Evolutionary conservation across 345 rosid genomes (phyloP), one percentile per base, ranked within the genome.

Genomic region (Populus davidiana): DNA sequence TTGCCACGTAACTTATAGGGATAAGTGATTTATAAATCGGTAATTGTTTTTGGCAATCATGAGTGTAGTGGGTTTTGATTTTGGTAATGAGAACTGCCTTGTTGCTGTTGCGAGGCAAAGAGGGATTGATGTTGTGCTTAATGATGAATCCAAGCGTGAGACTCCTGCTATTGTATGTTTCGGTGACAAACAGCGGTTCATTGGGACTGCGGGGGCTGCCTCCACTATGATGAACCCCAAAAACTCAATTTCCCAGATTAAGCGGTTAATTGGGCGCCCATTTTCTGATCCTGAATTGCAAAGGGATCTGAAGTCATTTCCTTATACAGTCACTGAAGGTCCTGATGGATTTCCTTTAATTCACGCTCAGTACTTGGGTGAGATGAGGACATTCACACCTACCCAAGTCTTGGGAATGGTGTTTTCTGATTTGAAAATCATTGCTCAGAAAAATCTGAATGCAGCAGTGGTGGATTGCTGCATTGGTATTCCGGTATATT

Each of bases 61-160:
- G 99, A 96, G 99, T 20, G 99, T 96, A 65, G 97, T 94, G 14
- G 99, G 99, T 31, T 94, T 96, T 83, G 99, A 96, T 84, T 89
- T 94, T 63, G 99, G 99, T 54, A 96, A 96, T 68, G 99, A 96
- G 88, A 96, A 88, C 76, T 86, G 98, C 81, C 82, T 94, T 80
- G 99, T 96, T 56, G 99, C 99, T 47, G 99, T 96, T 75, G 99
- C 99, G 0, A 88, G 99, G 86, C 99, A 96, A 78, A 90, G 99
- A 81, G 98, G 99, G 64, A 96, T 96, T 61, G 99, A 96, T 73
- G 99, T 96, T 4, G 99, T 96, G 75, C 98, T 96, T 62, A 96
- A 96, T 59, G 97, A 96, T 85, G 99, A 96, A 79, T 96, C 99
- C 0, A 96, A 96, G 81, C 99, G 99, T 8, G 98, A 96, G 85